These are phyloP conservation scores for Penicillium griseofulvum DNA, from an alignment of 2,329 filamentous ascomycete species.

Conservation along the genomic window DNA sequence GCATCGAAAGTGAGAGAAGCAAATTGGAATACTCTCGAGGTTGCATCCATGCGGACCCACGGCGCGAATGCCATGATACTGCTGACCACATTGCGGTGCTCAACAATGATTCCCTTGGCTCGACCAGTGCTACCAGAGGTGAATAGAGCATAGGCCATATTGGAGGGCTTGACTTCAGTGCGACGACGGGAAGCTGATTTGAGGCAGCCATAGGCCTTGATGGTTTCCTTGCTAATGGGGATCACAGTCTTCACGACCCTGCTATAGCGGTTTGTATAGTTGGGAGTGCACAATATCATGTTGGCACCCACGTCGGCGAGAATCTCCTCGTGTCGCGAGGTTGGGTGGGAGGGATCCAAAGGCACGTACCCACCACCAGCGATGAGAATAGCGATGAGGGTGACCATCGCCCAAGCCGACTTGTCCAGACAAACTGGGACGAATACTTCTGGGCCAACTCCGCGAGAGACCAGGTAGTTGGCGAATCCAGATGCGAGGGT, in stretches of 20 bases:
- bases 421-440: slow-evolving; percentile 38
- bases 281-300: slow-evolving; percentile 34
- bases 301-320: slow-evolving; percentile 30
- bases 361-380: slow-evolving; percentile 37
- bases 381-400: slow-evolving; percentile 33
- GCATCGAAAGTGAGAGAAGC: slow-evolving; percentile 49
- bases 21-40: slow-evolving; percentile 42
- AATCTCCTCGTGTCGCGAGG: slow-evolving; percentile 34
- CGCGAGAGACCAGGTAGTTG: slow-evolving; percentile 30
- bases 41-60: slow-evolving; percentile 23
- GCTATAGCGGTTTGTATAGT: slow-evolving; percentile 30
- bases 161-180: slow-evolving; percentile 19
- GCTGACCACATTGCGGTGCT: slow-evolving; percentile 35
- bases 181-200: slow-evolving; percentile 5
- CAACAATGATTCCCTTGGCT: slow-evolving; percentile 39
- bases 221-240: slow-evolving; percentile 32
- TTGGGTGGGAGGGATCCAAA: slow-evolving; percentile 36
- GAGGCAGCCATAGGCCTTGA: slow-evolving; percentile 28
- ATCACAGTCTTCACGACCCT: slow-evolving; percentile 32
- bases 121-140: slow-evolving; percentile 40
- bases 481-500: slow-evolving; percentile 31
- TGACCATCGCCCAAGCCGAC: slow-evolving; percentile 35
- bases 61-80: slow-evolving; percentile 33
- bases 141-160: slow-evolving; percentile 37
- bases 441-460: slow-evolving; percentile 33